Conservation (phyloP, 345 rosid genomes). For the Melaleuca quinquenervia region DNA sequence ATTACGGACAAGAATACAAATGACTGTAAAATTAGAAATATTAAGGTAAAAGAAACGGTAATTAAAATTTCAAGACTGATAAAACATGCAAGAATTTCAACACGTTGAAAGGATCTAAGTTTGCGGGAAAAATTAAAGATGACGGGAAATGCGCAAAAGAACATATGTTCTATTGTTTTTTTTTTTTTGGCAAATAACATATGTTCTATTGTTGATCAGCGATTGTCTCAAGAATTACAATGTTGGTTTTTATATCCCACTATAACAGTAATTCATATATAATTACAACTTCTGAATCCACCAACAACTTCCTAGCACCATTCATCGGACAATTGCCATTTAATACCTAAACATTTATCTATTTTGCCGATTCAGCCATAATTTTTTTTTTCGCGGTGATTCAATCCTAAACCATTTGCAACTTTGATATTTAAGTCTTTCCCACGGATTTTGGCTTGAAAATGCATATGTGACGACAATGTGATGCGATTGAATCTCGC, state of each 20-base stretch:
- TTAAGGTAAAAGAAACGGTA: rapidly evolving
- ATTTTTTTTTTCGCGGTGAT: background rate
- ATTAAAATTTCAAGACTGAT: background rate
- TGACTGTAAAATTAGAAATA: background rate
- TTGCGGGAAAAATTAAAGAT: background rate
- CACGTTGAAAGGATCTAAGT: background rate
- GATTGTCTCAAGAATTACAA: background rate
- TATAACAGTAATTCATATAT: background rate
- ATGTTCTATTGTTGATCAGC: background rate
- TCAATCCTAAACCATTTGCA: too few species aligned
- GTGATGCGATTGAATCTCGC: too few species aligned
- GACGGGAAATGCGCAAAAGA: background rate
- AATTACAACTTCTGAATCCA: background rate
- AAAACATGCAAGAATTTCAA: background rate
- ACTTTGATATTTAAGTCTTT: too few species aligned
- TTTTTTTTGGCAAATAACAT: too few species aligned
- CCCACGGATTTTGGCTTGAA: too few species aligned
- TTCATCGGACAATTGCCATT: too few species aligned
- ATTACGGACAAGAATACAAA: background rate
- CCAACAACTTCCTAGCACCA: background rate
- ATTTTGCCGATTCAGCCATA: too few species aligned
- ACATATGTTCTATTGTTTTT: too few species aligned
- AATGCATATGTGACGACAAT: too few species aligned
- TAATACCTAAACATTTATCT: too few species aligned
- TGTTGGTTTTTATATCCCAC: background rate